These are phyloP conservation scores for Miamiensis avidus DNA, from an alignment of 169 alveolate species.

Conservation along the genomic window DNA sequence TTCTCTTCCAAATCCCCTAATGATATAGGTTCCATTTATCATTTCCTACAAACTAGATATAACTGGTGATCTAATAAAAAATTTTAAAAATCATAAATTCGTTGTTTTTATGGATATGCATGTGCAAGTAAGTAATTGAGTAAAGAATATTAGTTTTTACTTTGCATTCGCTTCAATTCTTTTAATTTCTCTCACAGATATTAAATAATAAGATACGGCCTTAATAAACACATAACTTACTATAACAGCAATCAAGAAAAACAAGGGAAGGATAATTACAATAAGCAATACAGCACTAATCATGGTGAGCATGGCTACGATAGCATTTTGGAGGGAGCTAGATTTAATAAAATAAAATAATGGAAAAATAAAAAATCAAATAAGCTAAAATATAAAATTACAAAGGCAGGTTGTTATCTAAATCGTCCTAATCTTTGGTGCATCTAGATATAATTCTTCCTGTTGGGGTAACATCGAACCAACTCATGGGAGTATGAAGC, in stretches of 20 bases:
- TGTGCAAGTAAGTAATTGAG: too few species aligned
- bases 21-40: conserved; percentile 55
- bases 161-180: conserved; percentile 14
- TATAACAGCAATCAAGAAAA: background rate
- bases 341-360: background rate
- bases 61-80: conserved; percentile 10
- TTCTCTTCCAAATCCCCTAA: conserved; percentile 54
- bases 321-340: background rate
- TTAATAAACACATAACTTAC: too few species aligned
- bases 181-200: conserved; percentile 14
- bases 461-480: conserved; percentile 71
- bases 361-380: background rate
- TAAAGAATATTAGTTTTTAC: background rate
- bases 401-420: conserved; percentile 5
- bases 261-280: conserved; percentile 6
- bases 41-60: conserved; percentile 46
- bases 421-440: conserved; percentile 55
- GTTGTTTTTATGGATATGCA: too few species aligned
- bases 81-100: too few species aligned
- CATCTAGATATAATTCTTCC: conserved; percentile 72
- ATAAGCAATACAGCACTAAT: conserved; percentile 1
- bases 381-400: background rate
- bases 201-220: background rate
- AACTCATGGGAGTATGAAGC: conserved; percentile 14
- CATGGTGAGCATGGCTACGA: background rate